Base-by-base conservation (phyloP, 2,329 filamentous ascomycete species). In the Plectosphaerella sp. region DNA sequence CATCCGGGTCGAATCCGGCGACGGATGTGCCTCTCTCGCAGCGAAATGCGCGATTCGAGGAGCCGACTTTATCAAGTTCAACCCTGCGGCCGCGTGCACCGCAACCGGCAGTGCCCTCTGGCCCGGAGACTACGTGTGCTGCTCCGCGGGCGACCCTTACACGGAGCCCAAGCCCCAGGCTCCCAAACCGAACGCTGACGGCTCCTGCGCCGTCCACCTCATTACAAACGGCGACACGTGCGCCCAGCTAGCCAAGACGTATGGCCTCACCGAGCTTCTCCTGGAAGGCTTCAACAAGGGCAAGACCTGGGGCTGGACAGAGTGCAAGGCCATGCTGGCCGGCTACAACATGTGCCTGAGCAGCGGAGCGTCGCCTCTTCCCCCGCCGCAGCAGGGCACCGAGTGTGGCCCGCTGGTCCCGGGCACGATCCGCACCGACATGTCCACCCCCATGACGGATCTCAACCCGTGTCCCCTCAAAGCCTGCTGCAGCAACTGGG, bases 381-480 rank as follows among this genome's bases (percentile, higher is more conserved):
- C 47, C 7, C 47, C 51, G n/a, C 51, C 51, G 14, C 41, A 47
- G 15, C 7, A 50, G 43, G 48, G 41, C 6, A 24, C 45, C 14
- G 25, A 46, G 18, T 52, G 51, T 24, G 51, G 51, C 10, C 51
- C 51, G 6, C n/a, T 45, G 28, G 42, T 50, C 9, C 51, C 51
- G 20, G 48, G 48, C 3, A 53, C 45, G 4, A 42, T n/a, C 3
- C 22, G 22, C 24, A 43, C 22, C 11, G 33, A 28, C 15, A 12
- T 15, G 11, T 35, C 20, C 18, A 51, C 20, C 14, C 14, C 45
- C 28, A 43, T 54, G 28, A 18, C 39, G 2, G 45, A 51, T 10
- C 52, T 54, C 12, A 54, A 54, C 20, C 52, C 49, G 9, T 54
- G 49, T 14, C 52, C 49, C 15, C 49, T 51, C 16, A 54, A 54